These are phyloP conservation scores for Triticum urartu DNA, from an alignment of 176 grass and related monocot genomes.

Conservation along the genomic window DNA sequence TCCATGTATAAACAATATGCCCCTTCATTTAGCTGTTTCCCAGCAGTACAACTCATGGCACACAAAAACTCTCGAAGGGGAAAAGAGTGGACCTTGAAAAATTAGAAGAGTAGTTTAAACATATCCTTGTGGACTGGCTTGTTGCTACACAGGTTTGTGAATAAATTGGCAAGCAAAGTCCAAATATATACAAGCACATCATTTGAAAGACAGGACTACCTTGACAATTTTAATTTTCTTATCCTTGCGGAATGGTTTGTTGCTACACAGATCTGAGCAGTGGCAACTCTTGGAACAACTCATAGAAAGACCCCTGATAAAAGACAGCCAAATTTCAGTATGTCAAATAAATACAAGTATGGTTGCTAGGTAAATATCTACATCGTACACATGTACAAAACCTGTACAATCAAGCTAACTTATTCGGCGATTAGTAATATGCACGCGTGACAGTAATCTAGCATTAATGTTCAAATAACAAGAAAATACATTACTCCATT, in stretches of 20 bases:
- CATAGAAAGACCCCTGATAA: conserved; percentile 70
- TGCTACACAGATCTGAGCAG: conserved; percentile 90
- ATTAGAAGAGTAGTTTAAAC: neutral
- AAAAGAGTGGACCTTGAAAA: neutral
- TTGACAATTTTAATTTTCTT: conserved; percentile 98
- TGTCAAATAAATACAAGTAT: neutral
- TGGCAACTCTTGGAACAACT: conserved; percentile 93
- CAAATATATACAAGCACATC: neutral
- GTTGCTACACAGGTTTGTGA: neutral
- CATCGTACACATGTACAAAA: conserved; percentile 4
- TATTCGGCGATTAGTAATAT: neutral
- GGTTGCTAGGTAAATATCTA: conserved; percentile 5
- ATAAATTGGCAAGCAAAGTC: neutral
- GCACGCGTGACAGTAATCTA: neutral
- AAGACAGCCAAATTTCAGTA: neutral
- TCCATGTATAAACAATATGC: neutral
- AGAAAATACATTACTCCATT: conserved; percentile 1
- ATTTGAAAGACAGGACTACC: conserved; percentile 52
- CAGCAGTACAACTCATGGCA: neutral
- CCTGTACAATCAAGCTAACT: neutral
- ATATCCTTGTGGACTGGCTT: neutral
- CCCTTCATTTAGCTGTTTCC: neutral
- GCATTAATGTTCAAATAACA: conserved; percentile 1
- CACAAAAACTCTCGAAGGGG: neutral
- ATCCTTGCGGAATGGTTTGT: conserved; percentile 92